A percentile compares a stretch with the other conserved stretches of the same genome.
These are phyloP conservation scores for Ballota nigra DNA, from an alignment of 257 asterid species.

Conservation along the genomic window DNA sequence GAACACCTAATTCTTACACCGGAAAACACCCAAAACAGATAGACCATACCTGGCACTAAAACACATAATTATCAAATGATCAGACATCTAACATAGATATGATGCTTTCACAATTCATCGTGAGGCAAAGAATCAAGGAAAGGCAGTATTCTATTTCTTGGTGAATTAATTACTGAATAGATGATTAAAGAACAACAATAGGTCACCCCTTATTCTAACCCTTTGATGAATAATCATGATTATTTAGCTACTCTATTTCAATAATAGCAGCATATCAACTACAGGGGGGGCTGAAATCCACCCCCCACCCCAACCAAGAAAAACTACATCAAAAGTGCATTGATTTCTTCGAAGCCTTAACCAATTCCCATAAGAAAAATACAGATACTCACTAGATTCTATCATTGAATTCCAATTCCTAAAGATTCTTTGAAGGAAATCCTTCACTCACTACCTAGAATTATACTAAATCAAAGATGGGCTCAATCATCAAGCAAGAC, in stretches of 20 bases:
- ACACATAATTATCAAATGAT: background rate
- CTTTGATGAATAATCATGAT: background rate
- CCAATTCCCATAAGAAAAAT: background rate
- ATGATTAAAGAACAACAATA: background rate
- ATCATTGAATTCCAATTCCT: background rate
- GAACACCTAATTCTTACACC: background rate
- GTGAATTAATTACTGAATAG: background rate
- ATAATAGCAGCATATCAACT: background rate
- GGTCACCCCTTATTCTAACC: background rate
- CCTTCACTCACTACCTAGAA: background rate
- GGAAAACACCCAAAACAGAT: constrained; percentile 5
- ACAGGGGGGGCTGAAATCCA: too few species aligned
- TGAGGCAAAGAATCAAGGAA: background rate
- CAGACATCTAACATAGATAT: background rate
- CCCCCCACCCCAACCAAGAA: too few species aligned
- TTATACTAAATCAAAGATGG: background rate
- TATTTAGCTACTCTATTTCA: background rate
- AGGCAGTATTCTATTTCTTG: background rate
- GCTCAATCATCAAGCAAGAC: constrained; percentile 3
- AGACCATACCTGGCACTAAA: background rate
- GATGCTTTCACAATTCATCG: background rate
- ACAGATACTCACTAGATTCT: constrained; percentile 1
- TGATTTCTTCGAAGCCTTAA: background rate
- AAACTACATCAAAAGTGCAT: background rate
- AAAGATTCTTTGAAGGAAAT: too few species aligned